Base-by-base conservation (phyloP, 1,284 basidiomycete species). In the Uromyces viciae-fabae region DNA sequence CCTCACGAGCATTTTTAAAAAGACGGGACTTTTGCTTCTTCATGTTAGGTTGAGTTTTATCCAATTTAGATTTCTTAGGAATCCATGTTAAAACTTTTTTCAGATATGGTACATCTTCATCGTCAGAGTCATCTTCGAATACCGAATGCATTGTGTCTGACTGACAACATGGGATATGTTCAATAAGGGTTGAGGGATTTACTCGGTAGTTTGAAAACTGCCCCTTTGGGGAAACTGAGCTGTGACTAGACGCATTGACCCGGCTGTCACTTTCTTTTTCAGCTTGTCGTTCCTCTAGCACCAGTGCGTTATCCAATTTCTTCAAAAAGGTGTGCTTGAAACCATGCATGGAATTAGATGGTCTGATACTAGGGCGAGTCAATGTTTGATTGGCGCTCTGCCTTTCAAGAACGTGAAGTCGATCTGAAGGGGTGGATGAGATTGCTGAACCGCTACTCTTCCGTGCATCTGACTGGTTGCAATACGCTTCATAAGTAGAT, bases 71-170 rank as follows among this genome's bases (percentile, higher is more conserved):
- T n/a, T n/a, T n/a, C n/a, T n/a, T n/a, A n/a, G n/a, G n/a, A n/a
- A n/a, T n/a, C n/a, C n/a, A n/a, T n/a, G n/a, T n/a, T n/a, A 66
- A 42, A 9, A 66, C 62, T 66, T 66, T 66, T n/a, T 66, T 66
- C 28, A 66, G 31, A 40, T 66, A 66, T 4, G 36, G 22, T 11
- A 42, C 14, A 22, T 66, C 33, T 3, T 66, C 62, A 42, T 66
- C 38, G 62, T 66, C 62, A 8, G 62, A 66, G 62, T 66, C 62
- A 40, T 66, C 62, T 42, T 66, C 62, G 62, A 66, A 66, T 3
- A 66, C 62, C 22, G 62, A 66, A 17, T 36, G 43, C 62, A 66
- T 66, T 1, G 62, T 66, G 31, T 66, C 38, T 2, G 62, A 66
- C 43, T 66, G 62, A 42, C 62, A 66, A 40, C 43, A 36, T 11